Percentiles rank a stretch among this genome's conserved stretches.
Evolutionary conservation across 257 asterid genomes (phyloP).

Genomic region (Solanum rostratum): DNA sequence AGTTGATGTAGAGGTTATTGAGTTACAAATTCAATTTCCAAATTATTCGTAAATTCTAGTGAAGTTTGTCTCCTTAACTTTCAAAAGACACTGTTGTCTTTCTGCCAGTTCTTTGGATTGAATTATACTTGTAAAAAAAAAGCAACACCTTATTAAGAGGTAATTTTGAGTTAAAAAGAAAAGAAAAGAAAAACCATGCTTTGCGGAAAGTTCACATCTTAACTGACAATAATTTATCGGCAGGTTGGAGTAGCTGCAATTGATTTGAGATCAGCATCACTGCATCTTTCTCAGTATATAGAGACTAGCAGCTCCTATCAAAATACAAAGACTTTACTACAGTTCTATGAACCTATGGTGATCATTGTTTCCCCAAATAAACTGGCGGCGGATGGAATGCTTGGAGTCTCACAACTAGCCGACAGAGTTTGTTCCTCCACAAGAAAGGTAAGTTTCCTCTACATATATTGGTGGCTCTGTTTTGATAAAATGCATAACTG

Average conservation of each 20-base stretch:
- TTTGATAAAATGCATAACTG: not conserved
- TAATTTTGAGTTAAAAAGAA: not conserved
- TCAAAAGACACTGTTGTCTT: not conserved
- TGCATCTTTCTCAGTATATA: conserved; percentile 93
- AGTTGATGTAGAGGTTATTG: not conserved
- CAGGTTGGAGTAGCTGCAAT: conserved; percentile 98
- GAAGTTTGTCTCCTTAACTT: not conserved
- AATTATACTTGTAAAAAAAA: not conserved
- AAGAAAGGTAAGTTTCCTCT: conserved; percentile 40
- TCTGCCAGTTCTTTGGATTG: not conserved
- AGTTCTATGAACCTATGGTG: conserved; percentile 80
- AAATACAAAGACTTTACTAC: conserved; percentile 83
- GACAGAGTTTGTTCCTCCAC: conserved; percentile 60
- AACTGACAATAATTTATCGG: not conserved
- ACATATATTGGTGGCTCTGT: not conserved
- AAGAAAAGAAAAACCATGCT: not conserved
- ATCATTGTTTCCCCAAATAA: conserved; percentile 78
- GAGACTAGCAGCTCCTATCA: conserved; percentile 94
- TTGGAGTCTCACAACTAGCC: conserved; percentile 86
- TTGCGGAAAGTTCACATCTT: not conserved
- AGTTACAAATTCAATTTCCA: not conserved
- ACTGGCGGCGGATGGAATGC: conserved; percentile 87
- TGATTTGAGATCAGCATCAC: conserved; percentile 88
- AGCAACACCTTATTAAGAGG: not conserved
- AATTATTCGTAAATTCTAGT: not conserved